These are phyloP conservation scores for Curvularia sp. DNA, from an alignment of 2,329 filamentous ascomycete species.

Conservation along the genomic window DNA sequence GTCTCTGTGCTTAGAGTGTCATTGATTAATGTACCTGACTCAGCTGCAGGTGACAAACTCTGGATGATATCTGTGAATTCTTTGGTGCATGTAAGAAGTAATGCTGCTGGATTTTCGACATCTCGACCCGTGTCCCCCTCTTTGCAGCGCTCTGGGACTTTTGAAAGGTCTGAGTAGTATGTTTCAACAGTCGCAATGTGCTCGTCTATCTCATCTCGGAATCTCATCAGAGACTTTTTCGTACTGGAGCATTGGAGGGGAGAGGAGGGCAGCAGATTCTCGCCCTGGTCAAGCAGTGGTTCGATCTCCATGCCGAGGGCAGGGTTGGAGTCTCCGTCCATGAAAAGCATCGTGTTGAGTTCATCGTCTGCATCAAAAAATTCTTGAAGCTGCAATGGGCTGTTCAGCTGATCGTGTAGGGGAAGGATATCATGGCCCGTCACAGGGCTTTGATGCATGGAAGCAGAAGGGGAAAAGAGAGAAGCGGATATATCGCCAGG, in stretches of 20 bases:
- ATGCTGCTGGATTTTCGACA: not conserved
- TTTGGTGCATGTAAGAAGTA: not conserved
- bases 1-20: not conserved
- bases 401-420: not conserved
- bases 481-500: not conserved
- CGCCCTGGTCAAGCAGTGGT: not conserved
- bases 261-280: not conserved
- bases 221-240: not conserved
- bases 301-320: not conserved
- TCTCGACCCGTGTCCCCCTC: not conserved
- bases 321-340: not conserved
- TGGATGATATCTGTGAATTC: not conserved
- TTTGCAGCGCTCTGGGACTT: not conserved
- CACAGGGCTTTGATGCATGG: not conserved
- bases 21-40: not conserved
- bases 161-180: not conserved
- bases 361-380: not conserved
- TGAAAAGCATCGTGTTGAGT: not conserved
- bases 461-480: not conserved
- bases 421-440: not conserved
- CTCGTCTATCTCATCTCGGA: not conserved
- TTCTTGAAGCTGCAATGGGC: not conserved
- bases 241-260: not conserved
- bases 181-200: not conserved
- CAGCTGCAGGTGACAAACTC: not conserved